Evolutionary conservation across 2,329 filamentous ascomycete species (phyloP), one percentile per base, ranked within the genome.

Genomic region (Alternaria sp.): DNA sequence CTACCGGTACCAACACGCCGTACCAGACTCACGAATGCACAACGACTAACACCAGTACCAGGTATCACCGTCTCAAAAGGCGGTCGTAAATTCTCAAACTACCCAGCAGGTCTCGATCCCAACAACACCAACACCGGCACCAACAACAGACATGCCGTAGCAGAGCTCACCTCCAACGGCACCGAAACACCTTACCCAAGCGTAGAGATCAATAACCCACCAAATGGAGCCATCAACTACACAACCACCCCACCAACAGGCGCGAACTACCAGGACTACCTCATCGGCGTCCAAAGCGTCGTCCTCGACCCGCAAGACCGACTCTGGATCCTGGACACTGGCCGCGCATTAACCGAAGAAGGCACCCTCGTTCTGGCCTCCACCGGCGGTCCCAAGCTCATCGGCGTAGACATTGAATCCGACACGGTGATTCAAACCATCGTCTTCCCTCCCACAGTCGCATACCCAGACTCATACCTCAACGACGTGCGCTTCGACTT

Each of bases 401-500:
- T 87, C 10, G 82, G 83, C 8, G 80, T 87, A 11, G 71, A 85
- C 64, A 76, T 87, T 6, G 70, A 69, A 5, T 84, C 76, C 55
- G 78, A 86, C 70, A 74, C 76, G 8, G 74, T 86, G 25, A 78
- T 86, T 70, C 76, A 83, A 55, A 87, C 84, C 2, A 87, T 87
- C 58, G 69, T 84, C 6, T 87, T 87, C 72, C 82, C 83, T 0
- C 62, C 76, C 1, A 80, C 74, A 7, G 83, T 86, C 10, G 83
- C 83, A 6, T 83, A 79, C 55, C 65, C 81, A 12, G 83, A 84
- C 66, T 83, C 80, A 15, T 87, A 87, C 64, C 80, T 86, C 36
- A 87, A 87, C 69, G 85, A 87, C 64, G 77, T 87, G 9, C 83
- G 85, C 54, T 84, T 87, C 73, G 85, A 87, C 66, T 78, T 86